phyloP scores from a whole-genome alignment of 1,139 yeast species.

The Kodamaea plutei region DNA sequence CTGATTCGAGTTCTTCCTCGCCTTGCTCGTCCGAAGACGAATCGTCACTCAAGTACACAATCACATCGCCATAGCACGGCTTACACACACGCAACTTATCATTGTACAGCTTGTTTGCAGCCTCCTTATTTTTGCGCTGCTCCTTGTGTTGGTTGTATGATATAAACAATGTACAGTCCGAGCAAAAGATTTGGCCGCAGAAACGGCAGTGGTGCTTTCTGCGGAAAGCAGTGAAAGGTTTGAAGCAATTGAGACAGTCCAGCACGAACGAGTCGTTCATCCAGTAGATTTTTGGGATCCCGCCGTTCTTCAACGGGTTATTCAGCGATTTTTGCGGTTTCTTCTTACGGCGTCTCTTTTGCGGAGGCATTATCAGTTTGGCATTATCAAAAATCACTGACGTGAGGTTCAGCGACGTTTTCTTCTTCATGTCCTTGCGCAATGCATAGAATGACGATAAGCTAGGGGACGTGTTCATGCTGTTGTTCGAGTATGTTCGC shows the following conservation, averaged over 20 bases:
- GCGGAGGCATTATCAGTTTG: constrained; percentile 26
- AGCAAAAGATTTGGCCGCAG: constrained; percentile 94
- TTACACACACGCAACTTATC: constrained; percentile 79
- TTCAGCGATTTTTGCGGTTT: constrained; percentile 37
- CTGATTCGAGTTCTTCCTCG: constrained; percentile 7
- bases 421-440: constrained; percentile 25
- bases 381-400: constrained; percentile 39
- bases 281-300: constrained; percentile 74
- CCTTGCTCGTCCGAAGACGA: constrained; percentile 24
- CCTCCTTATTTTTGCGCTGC: constrained; percentile 21
- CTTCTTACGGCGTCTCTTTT: constrained; percentile 14
- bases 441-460: constrained; percentile 41
- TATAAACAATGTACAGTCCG: constrained; percentile 76
- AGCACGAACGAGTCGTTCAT: constrained; percentile 86
- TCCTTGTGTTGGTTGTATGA: constrained; percentile 67
- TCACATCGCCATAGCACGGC: constrained; percentile 71
- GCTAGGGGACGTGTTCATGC: constrained; percentile 25
- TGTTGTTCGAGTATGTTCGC: constrained; percentile 38
- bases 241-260: constrained; percentile 75
- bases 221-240: constrained; percentile 71
- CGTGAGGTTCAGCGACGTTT: constrained; percentile 30
- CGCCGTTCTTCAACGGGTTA: constrained; percentile 46
- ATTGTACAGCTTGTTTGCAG: constrained; percentile 30
- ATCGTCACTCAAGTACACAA: constrained; percentile 64
- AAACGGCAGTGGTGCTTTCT: constrained; percentile 93